Evolutionary conservation across 495 filamentous ascomycete genomes (phyloP).

Genomic region (Haplographium delicatum): DNA sequence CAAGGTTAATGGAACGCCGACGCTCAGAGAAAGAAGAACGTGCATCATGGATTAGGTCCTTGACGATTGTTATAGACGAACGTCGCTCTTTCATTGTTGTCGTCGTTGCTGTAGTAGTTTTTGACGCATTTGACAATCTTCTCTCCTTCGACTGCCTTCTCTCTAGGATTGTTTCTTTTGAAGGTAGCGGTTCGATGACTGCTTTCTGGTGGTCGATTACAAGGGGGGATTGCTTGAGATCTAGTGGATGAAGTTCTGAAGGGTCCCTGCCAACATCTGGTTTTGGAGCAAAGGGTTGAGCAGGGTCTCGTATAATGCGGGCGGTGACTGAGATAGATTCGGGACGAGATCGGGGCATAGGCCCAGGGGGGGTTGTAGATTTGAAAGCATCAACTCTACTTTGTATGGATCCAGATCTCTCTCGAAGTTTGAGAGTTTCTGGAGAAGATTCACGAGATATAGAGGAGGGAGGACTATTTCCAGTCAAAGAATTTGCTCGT

Average conservation of each 20-base stretch:
- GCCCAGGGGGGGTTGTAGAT: conserved; percentile 1
- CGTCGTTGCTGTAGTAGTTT: conserved; percentile 18
- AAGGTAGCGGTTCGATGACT: conserved; percentile 20
- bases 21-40: conserved; percentile 36
- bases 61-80: conserved; percentile 46
- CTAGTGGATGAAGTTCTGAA: conserved; percentile 42
- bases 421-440: conserved; percentile 24
- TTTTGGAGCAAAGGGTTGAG: conserved; percentile 38
- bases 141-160: conserved; percentile 18
- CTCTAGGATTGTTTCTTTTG: conserved; percentile 22
- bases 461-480: conserved; percentile 32
- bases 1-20: conserved; percentile 33
- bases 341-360: conserved; percentile 35
- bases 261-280: conserved; percentile 30
- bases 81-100: conserved; percentile 29
- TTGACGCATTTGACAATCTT: conserved; percentile 9
- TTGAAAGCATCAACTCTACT: conserved; percentile 15
- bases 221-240: conserved; percentile 66
- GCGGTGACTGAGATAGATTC: conserved; percentile 79
- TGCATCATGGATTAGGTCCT: conserved; percentile 48
- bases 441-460: conserved; percentile 39
- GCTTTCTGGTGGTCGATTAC: conserved; percentile 62
- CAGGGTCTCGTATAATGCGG: conserved; percentile 62
- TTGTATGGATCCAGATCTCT: conserved; percentile 23
- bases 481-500: conserved; percentile 32